These are phyloP conservation scores for Phytophthora sp. DNA, from an alignment of 352 stramenopile genomes.

Conservation along the genomic window DNA sequence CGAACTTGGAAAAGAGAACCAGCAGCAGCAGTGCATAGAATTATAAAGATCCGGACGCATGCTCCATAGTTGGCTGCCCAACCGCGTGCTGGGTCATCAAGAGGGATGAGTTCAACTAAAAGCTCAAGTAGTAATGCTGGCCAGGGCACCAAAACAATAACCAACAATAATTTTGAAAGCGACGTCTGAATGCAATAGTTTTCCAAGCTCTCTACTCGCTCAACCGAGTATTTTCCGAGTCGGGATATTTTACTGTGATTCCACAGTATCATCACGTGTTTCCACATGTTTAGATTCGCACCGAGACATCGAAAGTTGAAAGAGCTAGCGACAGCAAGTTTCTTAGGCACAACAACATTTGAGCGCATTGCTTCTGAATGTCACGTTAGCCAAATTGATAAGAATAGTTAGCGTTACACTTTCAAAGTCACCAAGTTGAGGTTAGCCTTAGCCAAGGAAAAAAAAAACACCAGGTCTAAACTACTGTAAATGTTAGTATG, in stretches of 20 bases:
- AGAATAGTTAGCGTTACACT: background rate
- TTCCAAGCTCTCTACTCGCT: background rate
- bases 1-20: conserved; percentile 3
- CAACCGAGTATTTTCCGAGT: background rate
- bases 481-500: too few relatives aligned
- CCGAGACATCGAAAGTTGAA: background rate
- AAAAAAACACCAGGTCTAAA: too few relatives aligned
- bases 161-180: background rate
- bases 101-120: background rate
- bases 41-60: background rate
- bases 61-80: background rate
- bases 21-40: background rate
- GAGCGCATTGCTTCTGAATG: background rate
- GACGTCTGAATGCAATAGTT: background rate
- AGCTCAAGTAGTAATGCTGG: background rate
- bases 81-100: background rate
- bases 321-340: background rate
- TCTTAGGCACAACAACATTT: background rate
- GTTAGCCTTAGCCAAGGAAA: too few relatives aligned
- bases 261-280: background rate
- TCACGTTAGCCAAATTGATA: background rate
- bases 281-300: background rate
- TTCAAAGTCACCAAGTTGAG: too few relatives aligned
- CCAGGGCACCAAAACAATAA: background rate
- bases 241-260: background rate